Base-by-base conservation (phyloP, 805 yeast species). In the Wickerhamiella nectarea region DNA sequence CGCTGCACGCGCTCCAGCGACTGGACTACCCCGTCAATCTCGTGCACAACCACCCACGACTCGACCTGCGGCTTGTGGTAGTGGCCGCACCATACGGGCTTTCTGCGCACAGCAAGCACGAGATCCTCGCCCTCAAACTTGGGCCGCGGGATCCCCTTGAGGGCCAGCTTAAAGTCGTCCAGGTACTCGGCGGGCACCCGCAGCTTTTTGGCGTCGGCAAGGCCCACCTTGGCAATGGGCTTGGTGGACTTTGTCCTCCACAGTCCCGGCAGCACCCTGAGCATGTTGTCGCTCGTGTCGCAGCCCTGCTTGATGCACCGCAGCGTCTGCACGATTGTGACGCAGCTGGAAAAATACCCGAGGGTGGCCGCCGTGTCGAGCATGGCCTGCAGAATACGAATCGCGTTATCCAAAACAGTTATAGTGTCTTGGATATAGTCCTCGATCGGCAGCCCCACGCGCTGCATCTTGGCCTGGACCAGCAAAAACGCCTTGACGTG, bases 361-460 rank as follows among this genome's bases (percentile, higher is more conserved):
- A 77, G 56, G 52, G 89, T 96, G 2, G 95, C 75, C 1, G 91
- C 77, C 17, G 83, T 84, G 62, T 91, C 99, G 47, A 89, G 78
- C 52, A 74, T 80, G 0, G 97, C 96, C 58, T 91, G 98, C 43
- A 87, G 63, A 49, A 91, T 80, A 72, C 98, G 94, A 56, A 91
- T 67, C 6, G 94, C 76, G 64, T 91, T 98, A 56, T 93, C 99
- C 46, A 91, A 65, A 8, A 91, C 94, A 0, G 96, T 78, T 11
- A 86, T 75, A 0, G 95, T 86, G 61, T 91, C 98, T 57, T 89
- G 97, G 8, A 80, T 69, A 58, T 91, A 91, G 67, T 91, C 99
- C 0, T 94, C 93, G 55, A 91, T 83, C 1, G 97, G 98, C 38
- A 91, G 66, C 47, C 83, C 91, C 5, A 75, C 66, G 38, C 86